Conservation (phyloP, 139 green algal genomes). For the Auxenochlorella protothecoides region DNA sequence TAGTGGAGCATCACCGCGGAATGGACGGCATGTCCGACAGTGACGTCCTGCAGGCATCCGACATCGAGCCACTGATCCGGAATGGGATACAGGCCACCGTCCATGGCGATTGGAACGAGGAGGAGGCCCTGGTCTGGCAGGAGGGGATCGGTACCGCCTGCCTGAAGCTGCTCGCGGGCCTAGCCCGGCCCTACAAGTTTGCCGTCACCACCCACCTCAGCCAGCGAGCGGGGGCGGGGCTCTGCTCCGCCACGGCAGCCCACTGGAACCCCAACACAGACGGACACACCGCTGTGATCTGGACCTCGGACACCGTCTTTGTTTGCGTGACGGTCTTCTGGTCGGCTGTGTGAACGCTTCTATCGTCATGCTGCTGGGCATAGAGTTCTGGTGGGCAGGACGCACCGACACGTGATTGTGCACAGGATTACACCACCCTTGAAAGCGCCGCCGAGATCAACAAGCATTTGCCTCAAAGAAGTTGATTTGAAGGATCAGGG, state of each 20-base stretch:
- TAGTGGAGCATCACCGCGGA: too few species aligned
- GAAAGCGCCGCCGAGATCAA: neutral
- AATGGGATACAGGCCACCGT: too few species aligned
- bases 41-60: too few species aligned
- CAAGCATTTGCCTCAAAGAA: neutral
- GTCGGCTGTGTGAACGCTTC: conserved; percentile 48
- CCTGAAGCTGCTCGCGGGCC: conserved; percentile 56
- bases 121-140: too few species aligned
- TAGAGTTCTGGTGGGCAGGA: neutral
- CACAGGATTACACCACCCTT: too few species aligned
- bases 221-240: conserved; percentile 69
- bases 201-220: conserved; percentile 42
- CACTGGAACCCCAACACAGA: conserved; percentile 80
- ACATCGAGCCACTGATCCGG: too few species aligned
- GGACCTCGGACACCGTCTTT: conserved; percentile 40
- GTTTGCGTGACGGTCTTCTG: conserved; percentile 75
- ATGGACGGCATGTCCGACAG: too few species aligned
- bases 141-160: conserved; percentile 12
- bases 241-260: conserved; percentile 64
- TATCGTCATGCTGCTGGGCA: neutral
- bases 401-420: neutral
- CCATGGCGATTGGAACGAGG: too few species aligned
- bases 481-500: neutral
- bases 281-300: conserved; percentile 1
- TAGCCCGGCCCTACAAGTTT: conserved; percentile 79